phyloP scores from a whole-genome alignment of 129 eudicot species.

The Deinandra increscens region DNA sequence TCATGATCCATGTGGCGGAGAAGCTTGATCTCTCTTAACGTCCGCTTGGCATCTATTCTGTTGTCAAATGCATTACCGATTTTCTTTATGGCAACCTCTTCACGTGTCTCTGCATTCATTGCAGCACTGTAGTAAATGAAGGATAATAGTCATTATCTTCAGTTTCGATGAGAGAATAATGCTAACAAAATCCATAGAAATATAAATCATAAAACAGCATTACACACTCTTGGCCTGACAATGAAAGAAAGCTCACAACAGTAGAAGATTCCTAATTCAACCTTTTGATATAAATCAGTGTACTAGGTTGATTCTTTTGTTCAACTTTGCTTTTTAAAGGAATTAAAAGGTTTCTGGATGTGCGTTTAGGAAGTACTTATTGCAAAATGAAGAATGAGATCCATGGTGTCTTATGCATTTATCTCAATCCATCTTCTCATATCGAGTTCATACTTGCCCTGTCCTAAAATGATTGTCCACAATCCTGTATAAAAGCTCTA shows the following conservation, averaged over 20 bases:
- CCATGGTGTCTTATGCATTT: background rate
- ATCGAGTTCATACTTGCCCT: background rate
- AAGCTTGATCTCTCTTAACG: conserved; percentile 79
- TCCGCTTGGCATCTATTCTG: conserved; percentile 72
- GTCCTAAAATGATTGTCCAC: background rate
- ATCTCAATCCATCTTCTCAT: background rate
- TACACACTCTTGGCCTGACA: conserved; percentile 3
- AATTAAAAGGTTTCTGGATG: background rate
- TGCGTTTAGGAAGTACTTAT: background rate
- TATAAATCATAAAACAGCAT: background rate
- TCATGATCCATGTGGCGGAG: conserved; percentile 85
- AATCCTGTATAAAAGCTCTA: background rate
- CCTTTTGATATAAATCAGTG: background rate
- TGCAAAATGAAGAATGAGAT: background rate
- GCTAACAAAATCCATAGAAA: background rate
- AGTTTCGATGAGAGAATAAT: background rate
- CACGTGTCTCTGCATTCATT: conserved; percentile 62
- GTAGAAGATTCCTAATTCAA: background rate
- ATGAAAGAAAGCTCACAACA: background rate
- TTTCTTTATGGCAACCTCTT: conserved; percentile 85
- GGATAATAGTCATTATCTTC: conserved; percentile 16
- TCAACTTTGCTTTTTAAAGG: background rate
- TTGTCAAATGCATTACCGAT: conserved; percentile 84
- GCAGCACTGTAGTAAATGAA: conserved; percentile 51
- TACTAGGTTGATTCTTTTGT: background rate